A percentile compares a stretch with the other conserved stretches of the same genome.
Evolutionary conservation across 768 basidiomycete genomes (phyloP).

Genomic region (Serendipita sp.): DNA sequence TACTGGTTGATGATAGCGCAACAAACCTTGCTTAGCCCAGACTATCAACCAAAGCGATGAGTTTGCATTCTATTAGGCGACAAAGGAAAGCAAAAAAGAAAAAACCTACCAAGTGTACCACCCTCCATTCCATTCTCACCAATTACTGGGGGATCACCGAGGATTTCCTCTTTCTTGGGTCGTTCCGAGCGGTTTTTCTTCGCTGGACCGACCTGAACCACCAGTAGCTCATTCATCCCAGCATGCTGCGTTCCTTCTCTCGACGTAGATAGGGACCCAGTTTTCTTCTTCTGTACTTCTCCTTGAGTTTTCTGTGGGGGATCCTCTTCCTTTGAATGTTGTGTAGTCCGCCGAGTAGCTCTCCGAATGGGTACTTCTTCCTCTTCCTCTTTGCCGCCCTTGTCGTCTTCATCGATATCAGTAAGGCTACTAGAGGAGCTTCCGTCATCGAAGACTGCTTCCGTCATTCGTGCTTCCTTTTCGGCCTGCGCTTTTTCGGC

Average conservation of each 20-base stretch:
- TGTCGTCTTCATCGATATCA: neutral
- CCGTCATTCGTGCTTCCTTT: neutral
- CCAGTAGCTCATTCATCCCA: neutral
- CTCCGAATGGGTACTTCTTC: neutral
- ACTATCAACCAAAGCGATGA: conserved; percentile 27
- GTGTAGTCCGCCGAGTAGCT: conserved; percentile 1
- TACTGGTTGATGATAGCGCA: neutral
- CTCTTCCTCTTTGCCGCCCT: neutral
- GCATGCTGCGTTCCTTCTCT: neutral
- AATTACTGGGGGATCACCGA: conserved; percentile 17
- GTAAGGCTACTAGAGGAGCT: neutral
- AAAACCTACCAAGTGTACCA: conserved; percentile 48
- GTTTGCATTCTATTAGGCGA: conserved; percentile 3
- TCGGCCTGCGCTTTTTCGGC: neutral
- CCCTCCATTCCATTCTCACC: conserved; percentile 12
- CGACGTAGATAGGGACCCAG: conserved; percentile 5
- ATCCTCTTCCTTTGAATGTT: conserved; percentile 4
- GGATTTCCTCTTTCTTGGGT: conserved; percentile 23
- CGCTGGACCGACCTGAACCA: conserved; percentile 1
- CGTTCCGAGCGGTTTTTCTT: conserved; percentile 23
- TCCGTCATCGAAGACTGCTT: neutral
- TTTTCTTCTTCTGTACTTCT: too few relatives aligned
- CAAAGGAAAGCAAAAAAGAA: conserved; percentile 3
- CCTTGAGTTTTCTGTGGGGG: neutral
- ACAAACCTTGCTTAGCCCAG: conserved; percentile 62